Evolutionary conservation across 345 rosid species (phyloP), one percentile per base, ranked within the genome.

Genomic region (Anacardium occidentale): DNA sequence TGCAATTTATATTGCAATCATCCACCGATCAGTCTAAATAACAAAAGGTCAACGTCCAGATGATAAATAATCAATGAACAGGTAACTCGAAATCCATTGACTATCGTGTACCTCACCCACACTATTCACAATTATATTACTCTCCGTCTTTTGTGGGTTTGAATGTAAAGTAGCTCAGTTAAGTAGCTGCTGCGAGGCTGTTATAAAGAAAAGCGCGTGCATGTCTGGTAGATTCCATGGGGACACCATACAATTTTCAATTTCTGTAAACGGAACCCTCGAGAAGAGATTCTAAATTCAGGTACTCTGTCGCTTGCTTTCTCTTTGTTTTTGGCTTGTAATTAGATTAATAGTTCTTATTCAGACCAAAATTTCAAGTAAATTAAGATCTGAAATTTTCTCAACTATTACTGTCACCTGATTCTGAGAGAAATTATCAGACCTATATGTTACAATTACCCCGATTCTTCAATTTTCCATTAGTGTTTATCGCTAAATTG

Each of bases 171-270:
- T 47, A 2, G 44, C 3, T 60, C n/a, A 26, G 64, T 32, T 29
- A 9, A 15, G 69, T 48, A 24, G 22, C 3, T 25, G 69, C 10
- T 25, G 69, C 9, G 53, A 29, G 42, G 18, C 42, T 26, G 11
- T 26, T 5, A 37, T 40, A 40, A 59, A 6, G 69, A 29, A 65
- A 7, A 14, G 24, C 69, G 8, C 24, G 26, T 26, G 10, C 3
- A 15, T 64, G 68, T 64, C 68, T 50, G 57, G 62, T 34, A 58
- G 64, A 22, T 45, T 57, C 56, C 26, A 45, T 3, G 73, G 26
- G 45, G 64, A 26, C 64, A 17, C 42, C 14, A 5, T 42, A 21
- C 54, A 59, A 10, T 15, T 24, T 58, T 48, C 26, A 48, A 54
- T 32, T 32, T 29, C 17, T 55, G 26, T 24, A 37, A 22, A 47